phyloP scores from a whole-genome alignment of 139 green algal genomes.

The Tetraselmis striata region DNA sequence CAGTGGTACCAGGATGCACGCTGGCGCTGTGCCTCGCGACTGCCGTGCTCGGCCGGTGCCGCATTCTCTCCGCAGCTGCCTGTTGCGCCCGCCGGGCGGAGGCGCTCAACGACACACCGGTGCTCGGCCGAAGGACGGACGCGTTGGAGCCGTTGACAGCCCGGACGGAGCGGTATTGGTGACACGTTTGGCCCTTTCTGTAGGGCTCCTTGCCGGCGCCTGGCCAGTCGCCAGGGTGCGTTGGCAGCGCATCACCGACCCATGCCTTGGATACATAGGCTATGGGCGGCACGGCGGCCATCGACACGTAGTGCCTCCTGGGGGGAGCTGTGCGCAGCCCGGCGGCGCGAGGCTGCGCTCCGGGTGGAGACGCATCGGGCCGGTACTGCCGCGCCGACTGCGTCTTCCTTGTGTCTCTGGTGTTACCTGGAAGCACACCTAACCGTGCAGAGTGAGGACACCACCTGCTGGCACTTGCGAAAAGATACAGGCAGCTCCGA shows the following conservation, averaged over 20 bases:
- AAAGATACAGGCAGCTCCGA: background rate
- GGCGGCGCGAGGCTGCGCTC: background rate
- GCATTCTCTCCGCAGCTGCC: background rate
- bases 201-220: background rate
- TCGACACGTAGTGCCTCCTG: background rate
- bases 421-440: background rate
- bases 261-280: background rate
- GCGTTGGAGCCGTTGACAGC: background rate
- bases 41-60: background rate
- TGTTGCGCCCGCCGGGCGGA: background rate
- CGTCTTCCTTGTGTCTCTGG: background rate
- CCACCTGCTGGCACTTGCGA: background rate
- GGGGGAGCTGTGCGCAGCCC: background rate
- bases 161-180: background rate
- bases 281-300: background rate
- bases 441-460: too few relatives aligned
- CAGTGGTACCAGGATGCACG: background rate
- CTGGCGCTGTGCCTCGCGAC: background rate
- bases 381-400: background rate
- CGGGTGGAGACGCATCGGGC: background rate
- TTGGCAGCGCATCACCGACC: background rate
- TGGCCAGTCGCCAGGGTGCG: background rate
- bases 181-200: background rate
- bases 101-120: background rate
- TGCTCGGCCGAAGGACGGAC: background rate